phyloP scores from a whole-genome alignment of 2,329 filamentous ascomycete genomes.

The Colletotrichum cereale region DNA sequence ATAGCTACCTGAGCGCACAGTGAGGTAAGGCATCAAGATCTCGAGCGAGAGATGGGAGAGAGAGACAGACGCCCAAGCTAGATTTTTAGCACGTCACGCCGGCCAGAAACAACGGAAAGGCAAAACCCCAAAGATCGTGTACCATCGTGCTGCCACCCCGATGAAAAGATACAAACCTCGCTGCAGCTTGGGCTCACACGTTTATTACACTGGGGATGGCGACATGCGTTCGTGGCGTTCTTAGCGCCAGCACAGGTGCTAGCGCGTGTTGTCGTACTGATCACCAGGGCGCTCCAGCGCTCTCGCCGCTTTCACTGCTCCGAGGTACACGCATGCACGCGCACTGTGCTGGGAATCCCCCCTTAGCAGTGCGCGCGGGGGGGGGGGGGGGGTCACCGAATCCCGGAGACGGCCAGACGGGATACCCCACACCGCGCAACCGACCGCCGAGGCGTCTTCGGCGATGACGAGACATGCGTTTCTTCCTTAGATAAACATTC shows the following conservation, averaged over 20 bases:
- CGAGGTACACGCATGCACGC: background rate
- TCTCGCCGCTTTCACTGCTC: background rate
- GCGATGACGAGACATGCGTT: constrained; percentile 6
- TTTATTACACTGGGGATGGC: constrained; percentile 8
- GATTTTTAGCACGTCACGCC: background rate
- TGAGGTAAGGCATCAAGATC: background rate
- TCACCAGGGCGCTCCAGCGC: constrained; percentile 9
- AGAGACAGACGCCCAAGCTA: background rate
- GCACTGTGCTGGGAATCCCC: constrained; percentile 4
- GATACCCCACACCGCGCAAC: constrained; percentile 31
- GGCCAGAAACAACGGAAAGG: background rate
- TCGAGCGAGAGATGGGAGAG: background rate
- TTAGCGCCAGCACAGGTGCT: background rate
- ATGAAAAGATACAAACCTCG: background rate
- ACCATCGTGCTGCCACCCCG: background rate
- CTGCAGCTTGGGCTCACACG: background rate
- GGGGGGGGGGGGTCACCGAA: constrained; percentile 16
- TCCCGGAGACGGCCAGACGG: constrained; percentile 36
- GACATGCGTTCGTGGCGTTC: constrained; percentile 14
- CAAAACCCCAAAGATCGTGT: background rate
- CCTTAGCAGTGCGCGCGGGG: constrained; percentile 11
- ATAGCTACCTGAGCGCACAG: constrained; percentile 4
- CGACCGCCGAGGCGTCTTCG: constrained; percentile 37
- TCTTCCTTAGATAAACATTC: constrained; percentile 34
- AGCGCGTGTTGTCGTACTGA: constrained; percentile 19